Conservation (phyloP, 805 yeast species). For the Teunomyces cretensis region DNA sequence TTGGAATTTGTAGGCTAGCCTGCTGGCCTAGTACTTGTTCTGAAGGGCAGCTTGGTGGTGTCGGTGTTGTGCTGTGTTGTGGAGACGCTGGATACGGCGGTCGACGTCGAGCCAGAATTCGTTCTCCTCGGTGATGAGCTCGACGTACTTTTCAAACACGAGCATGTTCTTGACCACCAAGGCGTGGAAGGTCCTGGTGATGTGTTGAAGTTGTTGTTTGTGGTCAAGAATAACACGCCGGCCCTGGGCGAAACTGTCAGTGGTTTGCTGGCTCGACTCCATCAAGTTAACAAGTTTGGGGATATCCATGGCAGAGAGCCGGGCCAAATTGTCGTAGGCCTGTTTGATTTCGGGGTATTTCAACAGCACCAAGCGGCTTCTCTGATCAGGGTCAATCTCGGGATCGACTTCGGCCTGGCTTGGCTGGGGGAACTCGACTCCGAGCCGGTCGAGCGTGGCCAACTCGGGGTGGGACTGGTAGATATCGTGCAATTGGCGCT, state of each 20-base stretch:
- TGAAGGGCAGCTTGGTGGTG: not conserved
- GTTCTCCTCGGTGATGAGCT: constrained; percentile 22
- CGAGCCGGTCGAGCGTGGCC: constrained; percentile 15
- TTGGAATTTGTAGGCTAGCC: too few species aligned
- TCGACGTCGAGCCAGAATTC: constrained; percentile 26
- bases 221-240: constrained; percentile 6
- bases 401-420: not conserved
- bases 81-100: constrained; percentile 9
- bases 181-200: constrained; percentile 19
- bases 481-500: constrained; percentile 11
- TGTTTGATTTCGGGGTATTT: constrained; percentile 20
- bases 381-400: not conserved
- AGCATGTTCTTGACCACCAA: constrained; percentile 29
- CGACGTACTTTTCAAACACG: constrained; percentile 26
- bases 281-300: constrained; percentile 19
- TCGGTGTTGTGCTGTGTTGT: not conserved
- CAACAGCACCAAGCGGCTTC: constrained; percentile 14
- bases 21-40: not conserved
- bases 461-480: constrained; percentile 19
- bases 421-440: constrained; percentile 13
- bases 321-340: constrained; percentile 19
- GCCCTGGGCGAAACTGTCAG: constrained; percentile 15
- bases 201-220: constrained; percentile 11
- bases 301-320: constrained; percentile 23
- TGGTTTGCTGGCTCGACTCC: constrained; percentile 15